These are phyloP conservation scores for Physcia stellaris DNA, from an alignment of 495 filamentous ascomycete genomes.

Conservation along the genomic window DNA sequence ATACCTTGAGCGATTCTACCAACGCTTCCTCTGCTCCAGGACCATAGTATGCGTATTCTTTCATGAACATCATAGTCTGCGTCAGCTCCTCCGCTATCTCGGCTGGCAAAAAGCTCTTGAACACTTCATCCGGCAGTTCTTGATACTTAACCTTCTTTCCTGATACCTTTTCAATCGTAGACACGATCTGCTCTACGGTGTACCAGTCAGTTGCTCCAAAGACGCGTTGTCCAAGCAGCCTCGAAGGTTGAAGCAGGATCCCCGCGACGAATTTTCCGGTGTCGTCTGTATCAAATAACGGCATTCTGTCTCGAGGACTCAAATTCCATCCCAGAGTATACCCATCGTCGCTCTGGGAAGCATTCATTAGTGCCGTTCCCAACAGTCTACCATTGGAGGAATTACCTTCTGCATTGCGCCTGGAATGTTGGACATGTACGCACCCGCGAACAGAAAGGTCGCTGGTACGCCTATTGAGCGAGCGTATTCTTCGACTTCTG, in stretches of 20 bases:
- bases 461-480: constrained; percentile 29
- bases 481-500: constrained; percentile 45
- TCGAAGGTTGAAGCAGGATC: constrained; percentile 18
- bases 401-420: constrained; percentile 12
- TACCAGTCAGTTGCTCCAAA: constrained; percentile 36
- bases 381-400: not conserved
- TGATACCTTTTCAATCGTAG: constrained; percentile 32
- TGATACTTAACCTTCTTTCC: constrained; percentile 30
- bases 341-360: constrained; percentile 12
- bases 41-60: constrained; percentile 38
- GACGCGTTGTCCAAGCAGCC: constrained; percentile 14
- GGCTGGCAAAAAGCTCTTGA: constrained; percentile 30
- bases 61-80: constrained; percentile 38
- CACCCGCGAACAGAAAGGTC: constrained; percentile 42
- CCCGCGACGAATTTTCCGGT: constrained; percentile 42
- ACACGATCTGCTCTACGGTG: constrained; percentile 30
- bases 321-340: constrained; percentile 31
- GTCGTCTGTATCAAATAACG: constrained; percentile 39
- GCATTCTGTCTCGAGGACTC: constrained; percentile 26
- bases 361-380: constrained; percentile 4
- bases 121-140: constrained; percentile 32
- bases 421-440: constrained; percentile 43
- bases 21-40: constrained; percentile 16
- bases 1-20: constrained; percentile 2
- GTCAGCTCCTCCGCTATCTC: constrained; percentile 32